Evolutionary conservation across 352 stramenopile genomes (phyloP).

Genomic region (Phytopythium mirpurense): DNA sequence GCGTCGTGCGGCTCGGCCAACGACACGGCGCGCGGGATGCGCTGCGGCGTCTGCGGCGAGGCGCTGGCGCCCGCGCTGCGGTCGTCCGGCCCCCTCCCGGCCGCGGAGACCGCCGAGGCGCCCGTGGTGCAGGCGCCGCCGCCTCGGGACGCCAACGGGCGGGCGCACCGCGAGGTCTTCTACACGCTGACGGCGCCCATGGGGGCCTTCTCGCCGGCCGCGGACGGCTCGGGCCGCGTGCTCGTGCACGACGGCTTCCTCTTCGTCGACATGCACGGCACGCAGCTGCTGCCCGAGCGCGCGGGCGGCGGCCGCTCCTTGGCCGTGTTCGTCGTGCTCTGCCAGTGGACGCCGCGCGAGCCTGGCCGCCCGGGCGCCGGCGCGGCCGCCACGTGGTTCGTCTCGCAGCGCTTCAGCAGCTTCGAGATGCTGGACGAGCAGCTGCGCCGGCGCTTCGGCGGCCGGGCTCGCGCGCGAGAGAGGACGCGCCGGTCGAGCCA

Average conservation of each 20-base stretch:
- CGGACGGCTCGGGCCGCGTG: constrained; percentile 17
- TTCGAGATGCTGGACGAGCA: constrained; percentile 33
- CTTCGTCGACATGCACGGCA: constrained; percentile 23
- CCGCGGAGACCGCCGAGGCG: background rate
- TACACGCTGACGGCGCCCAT: constrained; percentile 9
- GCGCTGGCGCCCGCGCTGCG: constrained; percentile 3
- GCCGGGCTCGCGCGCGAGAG: too few species aligned
- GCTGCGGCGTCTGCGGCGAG: constrained; percentile 30
- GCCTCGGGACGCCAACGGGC: background rate
- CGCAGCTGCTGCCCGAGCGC: constrained; percentile 16
- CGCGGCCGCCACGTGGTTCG: constrained; percentile 23
- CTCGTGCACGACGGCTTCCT: constrained; percentile 26
- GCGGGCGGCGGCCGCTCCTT: constrained; percentile 11
- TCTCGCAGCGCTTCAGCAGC: constrained; percentile 41
- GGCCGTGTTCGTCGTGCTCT: constrained; percentile 35
- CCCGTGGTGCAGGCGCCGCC: constrained; percentile 2
- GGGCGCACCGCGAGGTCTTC: constrained; percentile 4
- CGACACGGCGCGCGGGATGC: constrained; percentile 17
- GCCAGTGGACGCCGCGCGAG: constrained; percentile 18
- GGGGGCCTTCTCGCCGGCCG: constrained; percentile 13
- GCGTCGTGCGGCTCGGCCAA: constrained; percentile 30
- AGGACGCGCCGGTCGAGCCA: too few species aligned
- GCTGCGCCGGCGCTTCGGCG: constrained; percentile 17
- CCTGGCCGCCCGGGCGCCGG: background rate
- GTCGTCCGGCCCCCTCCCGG: constrained; percentile 12